These are phyloP conservation scores for Xylaria hypoxylon DNA, from an alignment of 2,329 filamentous ascomycete species.

Conservation along the genomic window DNA sequence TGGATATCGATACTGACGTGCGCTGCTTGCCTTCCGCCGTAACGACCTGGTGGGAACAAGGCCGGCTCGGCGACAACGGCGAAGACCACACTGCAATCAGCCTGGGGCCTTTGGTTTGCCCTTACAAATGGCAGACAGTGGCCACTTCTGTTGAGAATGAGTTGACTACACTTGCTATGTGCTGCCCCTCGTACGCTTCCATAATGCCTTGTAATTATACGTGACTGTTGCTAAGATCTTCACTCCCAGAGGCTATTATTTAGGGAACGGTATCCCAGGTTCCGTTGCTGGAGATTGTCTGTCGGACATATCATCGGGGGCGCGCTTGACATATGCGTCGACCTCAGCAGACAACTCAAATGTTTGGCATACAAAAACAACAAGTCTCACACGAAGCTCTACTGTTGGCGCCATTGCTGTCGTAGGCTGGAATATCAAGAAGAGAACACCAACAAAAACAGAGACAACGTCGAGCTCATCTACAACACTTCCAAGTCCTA, in stretches of 20 bases:
- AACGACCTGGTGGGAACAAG: constrained; percentile 43
- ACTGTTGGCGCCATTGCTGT: constrained; percentile 36
- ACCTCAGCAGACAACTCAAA: constrained; percentile 21
- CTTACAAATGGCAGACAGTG: constrained; percentile 37
- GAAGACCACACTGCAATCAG: constrained; percentile 38
- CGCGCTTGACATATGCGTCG: constrained; percentile 34
- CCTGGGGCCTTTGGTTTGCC: constrained; percentile 38
- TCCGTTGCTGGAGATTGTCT: constrained; percentile 36
- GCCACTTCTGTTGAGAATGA: constrained; percentile 27
- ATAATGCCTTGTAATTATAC: background rate
- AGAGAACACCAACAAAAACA: background rate
- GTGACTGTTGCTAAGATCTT: background rate
- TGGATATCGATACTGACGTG: constrained; percentile 37
- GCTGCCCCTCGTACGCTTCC: constrained; percentile 33
- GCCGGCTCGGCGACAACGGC: constrained; percentile 26
- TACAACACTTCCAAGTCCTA: background rate
- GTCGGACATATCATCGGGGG: constrained; percentile 33
- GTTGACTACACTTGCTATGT: constrained; percentile 39
- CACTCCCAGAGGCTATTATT: constrained; percentile 8
- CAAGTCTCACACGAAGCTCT: constrained; percentile 29
- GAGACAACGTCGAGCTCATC: background rate
- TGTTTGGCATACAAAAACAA: constrained; percentile 34
- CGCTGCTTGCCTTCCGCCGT: constrained; percentile 36
- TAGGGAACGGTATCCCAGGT: constrained; percentile 31
- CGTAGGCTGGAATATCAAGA: constrained; percentile 40